phyloP scores from a whole-genome alignment of 176 grass and related monocot species.

The Zea luxurians region DNA sequence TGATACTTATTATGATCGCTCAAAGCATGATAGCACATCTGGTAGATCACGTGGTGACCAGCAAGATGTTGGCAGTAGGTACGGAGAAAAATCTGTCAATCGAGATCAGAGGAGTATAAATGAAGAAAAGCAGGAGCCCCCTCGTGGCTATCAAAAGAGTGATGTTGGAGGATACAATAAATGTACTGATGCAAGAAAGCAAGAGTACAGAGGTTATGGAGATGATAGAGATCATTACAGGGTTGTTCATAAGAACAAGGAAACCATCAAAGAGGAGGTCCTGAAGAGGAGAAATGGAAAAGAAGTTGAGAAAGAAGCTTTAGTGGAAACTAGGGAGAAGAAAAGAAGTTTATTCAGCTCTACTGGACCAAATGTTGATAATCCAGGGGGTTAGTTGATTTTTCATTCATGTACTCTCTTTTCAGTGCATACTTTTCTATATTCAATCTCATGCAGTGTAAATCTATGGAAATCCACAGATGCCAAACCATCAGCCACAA shows the following conservation, averaged over 20 bases:
- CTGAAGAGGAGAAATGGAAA: constrained; percentile 53
- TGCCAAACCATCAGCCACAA: constrained; percentile 37
- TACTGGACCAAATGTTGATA: constrained; percentile 37
- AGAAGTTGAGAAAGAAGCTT: constrained; percentile 61
- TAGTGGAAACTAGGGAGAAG: constrained; percentile 47
- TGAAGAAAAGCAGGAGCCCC: constrained; percentile 48
- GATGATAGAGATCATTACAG: constrained; percentile 34
- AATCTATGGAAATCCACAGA: constrained; percentile 35
- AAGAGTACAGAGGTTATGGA: constrained; percentile 41
- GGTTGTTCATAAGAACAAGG: constrained; percentile 44
- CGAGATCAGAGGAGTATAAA: constrained; percentile 49
- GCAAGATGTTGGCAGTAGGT: constrained; percentile 44
- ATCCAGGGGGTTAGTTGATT: constrained; percentile 32
- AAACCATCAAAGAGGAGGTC: constrained; percentile 47
- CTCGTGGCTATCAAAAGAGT: constrained; percentile 31
- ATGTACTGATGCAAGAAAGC: constrained; percentile 44
- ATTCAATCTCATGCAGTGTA: neutral
- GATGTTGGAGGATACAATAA: constrained; percentile 46
- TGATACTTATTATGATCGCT: constrained; percentile 47
- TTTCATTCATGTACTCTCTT: constrained; percentile 26
- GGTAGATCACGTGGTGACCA: constrained; percentile 48
- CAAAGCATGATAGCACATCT: constrained; percentile 41
- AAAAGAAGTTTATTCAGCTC: constrained; percentile 61
- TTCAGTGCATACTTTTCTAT: constrained; percentile 13
- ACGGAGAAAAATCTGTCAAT: constrained; percentile 42